Base-by-base conservation (phyloP, 108 stramenopile genomes). In the Asterionellopsis glacialis region DNA sequence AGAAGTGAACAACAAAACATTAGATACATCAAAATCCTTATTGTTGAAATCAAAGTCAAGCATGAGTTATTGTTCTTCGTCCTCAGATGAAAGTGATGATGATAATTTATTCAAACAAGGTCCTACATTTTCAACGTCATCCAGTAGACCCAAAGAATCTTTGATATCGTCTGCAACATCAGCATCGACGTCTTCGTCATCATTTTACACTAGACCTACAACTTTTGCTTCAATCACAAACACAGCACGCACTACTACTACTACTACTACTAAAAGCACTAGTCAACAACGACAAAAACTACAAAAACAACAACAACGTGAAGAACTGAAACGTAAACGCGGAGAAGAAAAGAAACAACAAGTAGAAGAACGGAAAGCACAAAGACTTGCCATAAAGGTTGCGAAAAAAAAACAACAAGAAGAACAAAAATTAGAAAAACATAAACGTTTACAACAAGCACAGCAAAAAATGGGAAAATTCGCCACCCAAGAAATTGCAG, bases 391-490 rank as follows among this genome's bases (percentile, higher is more conserved):
- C 1, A 41, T 7, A 9, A 27, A 53, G 53, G 28, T 25, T 1
- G 48, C 19, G 5, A 60, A 62, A 38, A 16, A 42, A 62, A 21
- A 38, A 50, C 24, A 26, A 26, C 57, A 18, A 27, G 11, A 33
- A 39, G 10, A 39, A 18, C 7, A 39, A 6, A 42, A 41, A 24
- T 2, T 9, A 38, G 64, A 71, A 44, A 70, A 74, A 50, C 69
- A 41, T 11, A 54, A 73, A 55, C 51, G 58, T 13, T 39, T 57
- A 21, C 54, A 64, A 50, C 24, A 39, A 22, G 33, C 57, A 9
- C 54, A 77, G 38, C 79, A 80, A 55, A 48, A 43, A 11, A 59
- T 23, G 25, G 83, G 83, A 42, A 77, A 72, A 26, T 80, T 63
- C 59, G 61, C 73, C 1, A 59, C 45, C 33, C n/a, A 75, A 38